Evolutionary conservation across 78 protist genomes (phyloP).

Genomic region (Tieghemostelium lacteum): DNA sequence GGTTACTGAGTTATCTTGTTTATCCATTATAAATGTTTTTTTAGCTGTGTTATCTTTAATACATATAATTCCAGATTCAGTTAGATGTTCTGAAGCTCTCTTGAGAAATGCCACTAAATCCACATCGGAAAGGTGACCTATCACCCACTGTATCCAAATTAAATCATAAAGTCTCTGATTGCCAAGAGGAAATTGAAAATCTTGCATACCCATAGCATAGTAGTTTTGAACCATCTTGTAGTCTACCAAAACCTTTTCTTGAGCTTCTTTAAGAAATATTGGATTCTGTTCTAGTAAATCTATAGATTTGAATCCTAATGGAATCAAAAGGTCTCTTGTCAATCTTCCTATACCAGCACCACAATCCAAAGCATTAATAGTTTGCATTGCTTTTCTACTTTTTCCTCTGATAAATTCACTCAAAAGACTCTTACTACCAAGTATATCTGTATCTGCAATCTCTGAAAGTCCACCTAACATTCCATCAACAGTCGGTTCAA

Average conservation of each 20-base stretch:
- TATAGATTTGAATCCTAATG: slow-evolving; percentile 77
- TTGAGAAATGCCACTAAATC: slow-evolving; percentile 87
- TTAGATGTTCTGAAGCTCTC: slow-evolving; percentile 49
- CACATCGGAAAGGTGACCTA: slow-evolving; percentile 81
- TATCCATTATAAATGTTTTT: slow-evolving; percentile 81
- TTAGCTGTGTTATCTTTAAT: slow-evolving; percentile 89
- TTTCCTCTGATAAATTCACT: slow-evolving; percentile 9
- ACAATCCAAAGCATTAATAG: slow-evolving; percentile 81
- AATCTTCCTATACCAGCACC: slow-evolving; percentile 95
- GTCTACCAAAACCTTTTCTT: slow-evolving; percentile 28
- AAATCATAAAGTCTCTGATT: slow-evolving; percentile 85
- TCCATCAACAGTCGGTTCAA: slow-evolving; percentile 84
- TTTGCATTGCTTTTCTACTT: neutral
- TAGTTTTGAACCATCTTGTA: slow-evolving; percentile 62
- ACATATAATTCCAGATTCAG: slow-evolving; percentile 81
- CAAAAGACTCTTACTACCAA: slow-evolving; percentile 28
- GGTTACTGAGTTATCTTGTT: slow-evolving; percentile 85
- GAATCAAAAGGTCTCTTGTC: slow-evolving; percentile 65
- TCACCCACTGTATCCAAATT: slow-evolving; percentile 93
- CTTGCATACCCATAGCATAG: slow-evolving; percentile 82
- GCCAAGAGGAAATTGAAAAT: slow-evolving; percentile 23
- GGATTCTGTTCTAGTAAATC: slow-evolving; percentile 88
- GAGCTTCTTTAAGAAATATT: slow-evolving; percentile 82
- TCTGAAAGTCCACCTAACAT: slow-evolving; percentile 83
- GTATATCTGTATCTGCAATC: slow-evolving; percentile 51